phyloP scores from a whole-genome alignment of 208 protist species.

The Wallacemonas collosoma region DNA sequence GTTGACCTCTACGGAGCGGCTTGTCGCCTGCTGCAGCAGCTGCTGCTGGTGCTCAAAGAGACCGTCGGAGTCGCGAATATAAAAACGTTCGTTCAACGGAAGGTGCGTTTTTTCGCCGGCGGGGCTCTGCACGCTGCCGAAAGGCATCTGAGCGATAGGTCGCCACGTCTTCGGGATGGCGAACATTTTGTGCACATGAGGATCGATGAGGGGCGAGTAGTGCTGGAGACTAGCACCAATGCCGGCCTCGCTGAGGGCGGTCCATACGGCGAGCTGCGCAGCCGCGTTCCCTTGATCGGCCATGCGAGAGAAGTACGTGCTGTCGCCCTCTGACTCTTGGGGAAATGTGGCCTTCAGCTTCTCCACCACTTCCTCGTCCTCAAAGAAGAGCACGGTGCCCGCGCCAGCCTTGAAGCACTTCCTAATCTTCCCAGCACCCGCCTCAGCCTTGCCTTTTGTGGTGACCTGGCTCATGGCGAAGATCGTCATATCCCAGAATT shows the following conservation, averaged over 20 bases:
- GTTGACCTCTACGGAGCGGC: background rate
- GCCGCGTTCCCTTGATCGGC: conserved; percentile 32
- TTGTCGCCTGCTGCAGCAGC: conserved; percentile 2
- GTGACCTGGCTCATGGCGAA: conserved; percentile 19
- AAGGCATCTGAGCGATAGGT: conserved; percentile 45
- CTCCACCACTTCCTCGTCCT: conserved; percentile 17
- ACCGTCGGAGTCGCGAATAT: conserved; percentile 20
- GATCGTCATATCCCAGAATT: conserved; percentile 27
- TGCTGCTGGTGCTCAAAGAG: conserved; percentile 6
- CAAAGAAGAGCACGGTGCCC: conserved; percentile 31
- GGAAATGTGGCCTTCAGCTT: conserved; percentile 17
- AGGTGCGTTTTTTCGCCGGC: conserved; percentile 30
- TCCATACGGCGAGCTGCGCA: conserved; percentile 56
- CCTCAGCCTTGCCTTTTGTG: conserved; percentile 4
- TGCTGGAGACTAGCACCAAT: conserved; percentile 52
- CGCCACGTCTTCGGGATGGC: conserved; percentile 32
- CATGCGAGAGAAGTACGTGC: conserved; percentile 20
- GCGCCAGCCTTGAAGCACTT: conserved; percentile 26
- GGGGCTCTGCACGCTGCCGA: conserved; percentile 30
- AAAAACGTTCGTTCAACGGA: conserved; percentile 35
- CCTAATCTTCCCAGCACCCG: conserved; percentile 16
- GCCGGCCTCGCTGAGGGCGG: conserved; percentile 30
- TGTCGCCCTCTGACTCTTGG: background rate
- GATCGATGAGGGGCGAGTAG: conserved; percentile 43
- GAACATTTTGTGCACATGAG: conserved; percentile 22